phyloP scores from a whole-genome alignment of 2,329 filamentous ascomycete genomes.

The Arthroderma sp. region DNA sequence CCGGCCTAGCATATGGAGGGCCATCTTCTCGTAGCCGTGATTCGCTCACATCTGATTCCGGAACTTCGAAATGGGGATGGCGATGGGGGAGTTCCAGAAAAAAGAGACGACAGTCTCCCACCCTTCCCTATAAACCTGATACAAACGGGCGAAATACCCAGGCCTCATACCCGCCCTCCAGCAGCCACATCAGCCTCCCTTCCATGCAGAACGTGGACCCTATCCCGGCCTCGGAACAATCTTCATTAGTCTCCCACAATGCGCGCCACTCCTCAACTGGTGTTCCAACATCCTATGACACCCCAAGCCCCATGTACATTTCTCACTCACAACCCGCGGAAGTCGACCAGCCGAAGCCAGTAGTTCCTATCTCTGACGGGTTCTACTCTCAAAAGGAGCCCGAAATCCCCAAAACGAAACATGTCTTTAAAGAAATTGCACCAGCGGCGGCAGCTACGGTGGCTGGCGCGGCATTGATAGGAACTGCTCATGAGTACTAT shows the following conservation, averaged over 20 bases:
- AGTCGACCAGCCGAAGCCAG: conserved; percentile 76
- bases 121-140: conserved; percentile 46
- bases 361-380: conserved; percentile 56
- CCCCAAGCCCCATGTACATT: conserved; percentile 4
- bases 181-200: neutral
- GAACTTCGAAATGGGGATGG: conserved; percentile 49
- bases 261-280: neutral
- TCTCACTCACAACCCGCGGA: conserved; percentile 49
- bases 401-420: conserved; percentile 9
- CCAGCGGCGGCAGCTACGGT: neutral
- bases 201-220: conserved; percentile 54
- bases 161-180: conserved; percentile 5
- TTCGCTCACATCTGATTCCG: conserved; percentile 44
- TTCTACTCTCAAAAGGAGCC: conserved; percentile 44
- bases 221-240: conserved; percentile 53
- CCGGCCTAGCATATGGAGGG: conserved; percentile 51
- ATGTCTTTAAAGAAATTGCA: conserved; percentile 26
- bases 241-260: conserved; percentile 42
- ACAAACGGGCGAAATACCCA: conserved; percentile 37
- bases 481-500: neutral
- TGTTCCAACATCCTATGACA: neutral
- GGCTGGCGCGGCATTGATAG: neutral
- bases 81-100: conserved; percentile 42
- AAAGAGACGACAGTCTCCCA: conserved; percentile 19
- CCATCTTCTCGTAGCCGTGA: conserved; percentile 37